A percentile compares a stretch with the other conserved stretches of the same genome.
These are phyloP conservation scores for Plasmodium cynomolgi DNA, from an alignment of 169 alveolate species.

Conservation along the genomic window DNA sequence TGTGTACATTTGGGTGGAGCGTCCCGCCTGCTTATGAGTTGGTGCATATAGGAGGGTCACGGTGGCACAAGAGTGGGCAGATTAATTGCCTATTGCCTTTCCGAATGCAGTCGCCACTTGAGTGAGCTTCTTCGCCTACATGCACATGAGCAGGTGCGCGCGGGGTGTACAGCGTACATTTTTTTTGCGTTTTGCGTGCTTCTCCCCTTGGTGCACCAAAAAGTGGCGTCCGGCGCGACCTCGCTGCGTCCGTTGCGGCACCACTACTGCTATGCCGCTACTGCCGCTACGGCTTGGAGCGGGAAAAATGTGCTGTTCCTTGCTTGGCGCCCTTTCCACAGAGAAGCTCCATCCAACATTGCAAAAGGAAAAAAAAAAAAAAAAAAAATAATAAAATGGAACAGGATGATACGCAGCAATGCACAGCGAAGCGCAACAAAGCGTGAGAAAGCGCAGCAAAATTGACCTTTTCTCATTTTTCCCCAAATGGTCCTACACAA, in stretches of 20 bases:
- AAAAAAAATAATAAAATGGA: not conserved
- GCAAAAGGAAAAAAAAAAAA: not conserved
- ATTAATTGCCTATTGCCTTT: not conserved
- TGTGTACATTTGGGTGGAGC: not conserved
- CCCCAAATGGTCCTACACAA: not conserved
- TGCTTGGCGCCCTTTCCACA: not conserved
- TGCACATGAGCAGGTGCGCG: not conserved
- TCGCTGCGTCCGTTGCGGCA: not conserved
- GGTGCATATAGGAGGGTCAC: not conserved
- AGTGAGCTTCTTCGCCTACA: not conserved
- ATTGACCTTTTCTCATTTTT: not conserved
- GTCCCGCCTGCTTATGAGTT: not conserved
- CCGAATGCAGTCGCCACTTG: not conserved
- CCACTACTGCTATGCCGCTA: not conserved
- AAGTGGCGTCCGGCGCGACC: not conserved
- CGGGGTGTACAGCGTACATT: not conserved
- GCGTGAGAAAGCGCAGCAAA: not conserved
- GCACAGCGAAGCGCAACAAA: not conserved
- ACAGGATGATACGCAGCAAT: not conserved
- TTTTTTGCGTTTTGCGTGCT: not conserved
- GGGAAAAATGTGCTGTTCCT: not conserved
- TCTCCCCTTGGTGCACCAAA: not conserved
- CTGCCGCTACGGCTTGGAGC: not conserved
- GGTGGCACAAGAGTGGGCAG: not conserved
- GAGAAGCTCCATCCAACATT: not conserved